phyloP scores from a whole-genome alignment of 345 rosid genomes.

The Gossypium australe region DNA sequence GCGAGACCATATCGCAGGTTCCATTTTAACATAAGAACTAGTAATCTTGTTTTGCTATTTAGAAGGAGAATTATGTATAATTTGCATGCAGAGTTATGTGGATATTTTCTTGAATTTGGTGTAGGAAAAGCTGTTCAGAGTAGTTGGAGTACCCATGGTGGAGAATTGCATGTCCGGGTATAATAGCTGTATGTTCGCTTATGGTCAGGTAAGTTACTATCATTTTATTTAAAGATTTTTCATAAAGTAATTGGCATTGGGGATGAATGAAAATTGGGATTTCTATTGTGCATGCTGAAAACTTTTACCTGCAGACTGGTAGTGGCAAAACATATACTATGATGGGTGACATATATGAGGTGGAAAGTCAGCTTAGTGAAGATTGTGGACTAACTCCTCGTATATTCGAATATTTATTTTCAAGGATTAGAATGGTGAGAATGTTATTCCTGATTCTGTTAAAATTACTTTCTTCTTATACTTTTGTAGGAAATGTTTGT shows the following conservation, averaged over 20 bases:
- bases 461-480: background rate
- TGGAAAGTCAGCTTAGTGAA: slow-evolving; percentile 44
- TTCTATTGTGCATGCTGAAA: background rate
- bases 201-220: slow-evolving; percentile 68
- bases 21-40: background rate
- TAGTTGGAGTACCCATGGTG: slow-evolving; percentile 90
- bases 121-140: slow-evolving; percentile 70
- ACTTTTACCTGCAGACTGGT: slow-evolving; percentile 65
- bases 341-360: slow-evolving; percentile 76
- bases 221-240: background rate
- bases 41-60: background rate
- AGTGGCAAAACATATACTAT: slow-evolving; percentile 97
- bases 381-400: slow-evolving; percentile 90
- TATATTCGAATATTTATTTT: slow-evolving; percentile 69
- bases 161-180: slow-evolving; percentile 95
- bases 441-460: background rate
- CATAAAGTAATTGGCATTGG: background rate
- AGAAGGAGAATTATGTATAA: background rate
- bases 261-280: background rate
- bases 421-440: slow-evolving; percentile 62
- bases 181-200: slow-evolving; percentile 92
- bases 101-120: slow-evolving; percentile 16
- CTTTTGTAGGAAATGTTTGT: background rate
- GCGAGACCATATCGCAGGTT: slow-evolving; percentile 86
- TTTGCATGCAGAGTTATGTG: slow-evolving; percentile 11